Conservation (phyloP, 2,329 filamentous ascomycete genomes). For the Botrytis cinerea region DNA sequence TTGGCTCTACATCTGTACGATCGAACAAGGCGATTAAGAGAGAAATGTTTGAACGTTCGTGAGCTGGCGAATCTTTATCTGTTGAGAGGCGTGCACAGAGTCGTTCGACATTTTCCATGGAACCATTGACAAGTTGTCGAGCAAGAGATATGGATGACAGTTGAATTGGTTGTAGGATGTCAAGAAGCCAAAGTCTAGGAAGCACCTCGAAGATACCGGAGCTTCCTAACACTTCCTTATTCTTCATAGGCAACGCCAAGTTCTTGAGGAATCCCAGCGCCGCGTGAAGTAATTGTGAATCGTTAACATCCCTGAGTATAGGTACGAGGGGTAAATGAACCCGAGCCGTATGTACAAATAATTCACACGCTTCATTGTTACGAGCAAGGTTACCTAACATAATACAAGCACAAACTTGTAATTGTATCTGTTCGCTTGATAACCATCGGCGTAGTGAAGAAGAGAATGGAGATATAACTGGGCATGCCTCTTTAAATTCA, state of each 20-base stretch:
- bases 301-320: constrained; percentile 48
- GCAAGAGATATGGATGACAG: constrained; percentile 60
- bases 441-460: constrained; percentile 53
- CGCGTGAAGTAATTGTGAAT: constrained; percentile 58
- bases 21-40: constrained; percentile 47
- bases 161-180: constrained; percentile 58
- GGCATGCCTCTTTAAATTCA: constrained; percentile 47
- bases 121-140: constrained; percentile 57
- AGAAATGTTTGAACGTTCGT: constrained; percentile 44
- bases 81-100: constrained; percentile 49
- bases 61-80: constrained; percentile 43
- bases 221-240: constrained; percentile 54
- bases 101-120: constrained; percentile 52
- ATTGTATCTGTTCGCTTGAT: constrained; percentile 43
- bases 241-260: constrained; percentile 57
- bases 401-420: constrained; percentile 61
- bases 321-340: constrained; percentile 49
- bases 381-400: constrained; percentile 63
- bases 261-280: constrained; percentile 64
- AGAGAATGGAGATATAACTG: constrained; percentile 48
- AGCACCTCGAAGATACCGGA: constrained; percentile 52
- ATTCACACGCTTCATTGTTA: constrained; percentile 54
- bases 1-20: constrained; percentile 54
- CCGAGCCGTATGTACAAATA: constrained; percentile 52
- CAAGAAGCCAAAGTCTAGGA: constrained; percentile 56